phyloP scores from a whole-genome alignment of 306 rosid species.

The Gastrolobium villosum region DNA sequence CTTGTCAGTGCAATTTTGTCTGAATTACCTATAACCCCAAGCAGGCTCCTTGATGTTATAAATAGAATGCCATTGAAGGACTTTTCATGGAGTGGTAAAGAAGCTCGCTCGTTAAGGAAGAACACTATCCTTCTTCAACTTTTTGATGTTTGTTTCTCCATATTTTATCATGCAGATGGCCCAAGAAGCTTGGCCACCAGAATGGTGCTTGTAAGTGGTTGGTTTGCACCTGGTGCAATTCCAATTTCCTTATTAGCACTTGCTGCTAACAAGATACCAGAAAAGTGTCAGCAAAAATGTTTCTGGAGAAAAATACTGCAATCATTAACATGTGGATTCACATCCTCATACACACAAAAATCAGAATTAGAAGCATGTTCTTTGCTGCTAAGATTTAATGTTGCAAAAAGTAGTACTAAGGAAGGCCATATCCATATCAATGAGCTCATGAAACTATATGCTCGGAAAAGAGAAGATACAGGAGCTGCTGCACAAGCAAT shows the following conservation, averaged over 20 bases:
- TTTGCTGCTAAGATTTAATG: conserved; percentile 77
- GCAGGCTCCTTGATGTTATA: conserved; percentile 78
- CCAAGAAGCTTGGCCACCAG: conserved; percentile 89
- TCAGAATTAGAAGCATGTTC: conserved; percentile 89
- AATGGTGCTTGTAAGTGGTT: conserved; percentile 85
- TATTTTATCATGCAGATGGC: conserved; percentile 90
- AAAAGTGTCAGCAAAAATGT: conserved; percentile 59
- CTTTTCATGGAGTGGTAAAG: conserved; percentile 73
- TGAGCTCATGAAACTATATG: conserved; percentile 71
- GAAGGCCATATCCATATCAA: conserved; percentile 66
- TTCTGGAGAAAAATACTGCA: conserved; percentile 64
- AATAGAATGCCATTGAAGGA: conserved; percentile 89
- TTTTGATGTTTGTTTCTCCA: conserved; percentile 89
- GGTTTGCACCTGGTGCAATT: conserved; percentile 85
- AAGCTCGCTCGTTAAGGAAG: conserved; percentile 59
- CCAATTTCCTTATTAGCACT: conserved; percentile 68
- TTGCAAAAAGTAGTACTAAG: conserved; percentile 74
- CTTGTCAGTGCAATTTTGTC: conserved; percentile 80
- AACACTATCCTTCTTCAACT: conserved; percentile 82
- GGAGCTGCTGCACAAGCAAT: conserved; percentile 80
- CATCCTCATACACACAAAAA: conserved; percentile 68
- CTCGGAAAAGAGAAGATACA: conserved; percentile 65
- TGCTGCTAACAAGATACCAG: conserved; percentile 80
- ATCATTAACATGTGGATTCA: conserved; percentile 68
- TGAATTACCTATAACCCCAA: conserved; percentile 86